phyloP scores from a whole-genome alignment of 169 alveolate genomes.

The Eimeria acervulina region DNA sequence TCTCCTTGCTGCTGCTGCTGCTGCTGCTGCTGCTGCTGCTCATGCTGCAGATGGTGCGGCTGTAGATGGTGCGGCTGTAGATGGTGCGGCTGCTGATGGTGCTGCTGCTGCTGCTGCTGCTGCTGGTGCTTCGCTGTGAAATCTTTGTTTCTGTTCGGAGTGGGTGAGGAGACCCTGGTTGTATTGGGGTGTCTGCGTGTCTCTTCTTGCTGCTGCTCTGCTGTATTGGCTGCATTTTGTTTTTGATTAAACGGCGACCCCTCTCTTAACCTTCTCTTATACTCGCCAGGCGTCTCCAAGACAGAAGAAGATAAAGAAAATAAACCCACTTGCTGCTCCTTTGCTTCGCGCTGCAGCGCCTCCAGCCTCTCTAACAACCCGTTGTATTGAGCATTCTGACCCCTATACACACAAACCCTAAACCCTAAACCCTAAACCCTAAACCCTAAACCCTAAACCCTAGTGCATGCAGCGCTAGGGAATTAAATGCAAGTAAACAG shows the following conservation, averaged over 20 bases:
- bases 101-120: constrained; percentile 11
- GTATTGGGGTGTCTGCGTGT: background rate
- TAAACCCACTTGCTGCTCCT: constrained; percentile 24
- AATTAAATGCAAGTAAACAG: too few species aligned
- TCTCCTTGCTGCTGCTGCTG: background rate
- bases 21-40: too few species aligned
- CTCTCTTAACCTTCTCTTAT: background rate
- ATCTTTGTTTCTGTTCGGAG: too few species aligned
- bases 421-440: constrained; percentile 33
- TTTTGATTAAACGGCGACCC: background rate
- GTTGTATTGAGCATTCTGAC: constrained; percentile 69
- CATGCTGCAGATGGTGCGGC: too few species aligned
- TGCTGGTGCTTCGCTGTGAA: too few species aligned
- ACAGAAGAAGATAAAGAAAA: background rate
- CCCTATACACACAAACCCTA: background rate
- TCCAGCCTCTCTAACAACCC: constrained; percentile 2
- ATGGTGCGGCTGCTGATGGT: too few species aligned
- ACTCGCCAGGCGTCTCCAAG: background rate
- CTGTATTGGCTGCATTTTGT: background rate
- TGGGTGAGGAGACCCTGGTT: too few species aligned
- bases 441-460: constrained; percentile 2
- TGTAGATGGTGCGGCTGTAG: background rate
- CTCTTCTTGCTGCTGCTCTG: background rate
- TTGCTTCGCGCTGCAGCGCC: constrained; percentile 16
- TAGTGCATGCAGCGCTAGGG: too few species aligned